Base-by-base conservation (phyloP, 106 monocot species). In the Narthecium ossifragum region DNA sequence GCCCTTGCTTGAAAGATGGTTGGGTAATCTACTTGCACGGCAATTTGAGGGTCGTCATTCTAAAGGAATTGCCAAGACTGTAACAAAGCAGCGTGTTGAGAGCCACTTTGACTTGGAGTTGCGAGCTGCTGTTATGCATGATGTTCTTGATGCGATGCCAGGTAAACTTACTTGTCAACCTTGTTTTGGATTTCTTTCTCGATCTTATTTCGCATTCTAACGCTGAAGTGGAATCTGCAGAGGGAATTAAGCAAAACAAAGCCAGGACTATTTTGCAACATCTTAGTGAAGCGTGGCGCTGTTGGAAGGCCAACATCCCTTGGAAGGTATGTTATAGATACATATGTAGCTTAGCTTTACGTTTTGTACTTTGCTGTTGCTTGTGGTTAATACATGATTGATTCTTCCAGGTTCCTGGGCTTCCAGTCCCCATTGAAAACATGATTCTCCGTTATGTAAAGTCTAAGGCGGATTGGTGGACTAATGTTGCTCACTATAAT, bases 381-480 rank as follows among this genome's bases (percentile, higher is more conserved):
- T n/a, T n/a, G n/a, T n/a, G n/a, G n/a, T n/a, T n/a, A n/a, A n/a
- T n/a, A n/a, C n/a, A n/a, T n/a, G n/a, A 49, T 57, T 57, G 32
- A 14, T 17, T 4, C 31, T 71, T 82, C 13, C 82, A 93, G 93
- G 98, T 99, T 28, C 98, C 98, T 57, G 98, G 98, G 8, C 65
- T 99, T 5, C 98, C 98, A n/a, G 98, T 99, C 7, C 91, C 98
- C 3, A 92, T 99, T 55, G 98, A 99, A 48, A 99, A 92, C 56
- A 99, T 99, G 91, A 99, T 99, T 63, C 98, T 99, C 64, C 87
- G 98, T 18, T 99, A 99, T 73, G 98, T 99, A 51, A 99, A 99
- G 63, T 99, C 98, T 22, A 99, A 99, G 62, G 91, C 98, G 46
- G 98, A 99, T 85, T 99, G 98, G 98, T 99, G 98, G 98, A 99